A percentile compares a stretch with the other conserved stretches of the same genome.
Evolutionary conservation across 768 basidiomycete species (phyloP).

Genomic region (Suillus plorans): DNA sequence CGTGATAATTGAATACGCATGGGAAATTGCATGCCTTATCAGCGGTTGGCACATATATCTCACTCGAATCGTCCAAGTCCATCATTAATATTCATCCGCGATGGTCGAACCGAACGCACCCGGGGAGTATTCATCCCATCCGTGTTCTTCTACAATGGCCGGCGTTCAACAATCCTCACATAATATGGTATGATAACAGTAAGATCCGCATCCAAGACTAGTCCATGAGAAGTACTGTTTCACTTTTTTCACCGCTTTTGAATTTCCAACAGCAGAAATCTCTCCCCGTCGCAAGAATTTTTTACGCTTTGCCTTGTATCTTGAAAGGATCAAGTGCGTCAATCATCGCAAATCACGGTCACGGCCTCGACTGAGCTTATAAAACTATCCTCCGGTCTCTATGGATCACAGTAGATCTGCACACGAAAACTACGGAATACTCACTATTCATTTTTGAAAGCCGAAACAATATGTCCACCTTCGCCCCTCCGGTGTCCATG

Average conservation of each 20-base stretch:
- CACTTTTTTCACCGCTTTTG: background rate
- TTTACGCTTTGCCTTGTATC: background rate
- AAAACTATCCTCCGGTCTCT: background rate
- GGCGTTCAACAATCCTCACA: background rate
- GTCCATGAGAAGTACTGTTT: background rate
- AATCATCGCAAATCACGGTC: background rate
- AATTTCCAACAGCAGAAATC: background rate
- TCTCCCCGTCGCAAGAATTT: background rate
- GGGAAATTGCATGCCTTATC: background rate
- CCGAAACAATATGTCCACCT: background rate
- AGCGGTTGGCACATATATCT: background rate
- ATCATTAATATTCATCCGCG: slow-evolving; percentile 2
- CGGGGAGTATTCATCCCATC: background rate
- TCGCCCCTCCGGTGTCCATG: background rate
- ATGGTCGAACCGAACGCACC: background rate
- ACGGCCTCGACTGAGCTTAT: background rate
- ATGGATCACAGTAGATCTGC: background rate
- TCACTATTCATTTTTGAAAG: background rate
- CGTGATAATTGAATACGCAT: background rate
- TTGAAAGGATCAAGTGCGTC: background rate
- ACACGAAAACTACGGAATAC: background rate
- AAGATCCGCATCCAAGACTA: background rate
- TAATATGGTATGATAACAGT: background rate
- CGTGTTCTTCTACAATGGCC: background rate
- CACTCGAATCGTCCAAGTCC: background rate